phyloP scores from a whole-genome alignment of 257 asterid genomes.

The Agastache rugosa region DNA sequence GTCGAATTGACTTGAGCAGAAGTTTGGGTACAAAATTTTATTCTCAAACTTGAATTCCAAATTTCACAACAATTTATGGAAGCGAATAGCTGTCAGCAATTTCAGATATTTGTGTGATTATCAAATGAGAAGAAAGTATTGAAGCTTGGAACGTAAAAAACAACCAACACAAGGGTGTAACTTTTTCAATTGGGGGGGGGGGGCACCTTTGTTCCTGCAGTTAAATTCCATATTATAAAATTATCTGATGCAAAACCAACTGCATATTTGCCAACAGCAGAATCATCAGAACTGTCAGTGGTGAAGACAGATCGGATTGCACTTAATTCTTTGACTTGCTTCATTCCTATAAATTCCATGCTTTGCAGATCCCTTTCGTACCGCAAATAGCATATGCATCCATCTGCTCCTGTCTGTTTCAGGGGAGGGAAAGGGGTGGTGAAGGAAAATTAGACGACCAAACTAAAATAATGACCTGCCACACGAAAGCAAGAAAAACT shows the following conservation, averaged over 20 bases:
- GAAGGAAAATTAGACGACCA: conserved; percentile 27
- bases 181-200: not conserved
- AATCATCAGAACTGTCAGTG: conserved; percentile 45
- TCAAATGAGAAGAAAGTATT: conserved; percentile 7
- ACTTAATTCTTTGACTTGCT: conserved; percentile 86
- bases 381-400: conserved; percentile 92
- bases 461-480: conserved; percentile 31
- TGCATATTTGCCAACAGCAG: conserved; percentile 62
- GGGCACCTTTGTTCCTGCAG: conserved; percentile 73
- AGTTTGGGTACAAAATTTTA: conserved; percentile 2
- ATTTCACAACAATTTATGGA: not conserved
- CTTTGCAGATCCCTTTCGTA: conserved; percentile 55
- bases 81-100: conserved; percentile 15
- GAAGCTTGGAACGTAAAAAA: conserved; percentile 14
- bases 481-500: conserved; percentile 29
- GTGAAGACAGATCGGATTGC: conserved; percentile 61
- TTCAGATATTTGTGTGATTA: not conserved
- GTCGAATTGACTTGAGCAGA: not conserved
- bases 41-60: not conserved
- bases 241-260: conserved; percentile 88
- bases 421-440: conserved; percentile 5
- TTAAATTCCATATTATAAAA: conserved; percentile 85
- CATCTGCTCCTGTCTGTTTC: conserved; percentile 93
- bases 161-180: conserved; percentile 2
- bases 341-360: conserved; percentile 86